Evolutionary conservation across 208 protist species (phyloP).

Genomic region (Borovskyia barvae): DNA sequence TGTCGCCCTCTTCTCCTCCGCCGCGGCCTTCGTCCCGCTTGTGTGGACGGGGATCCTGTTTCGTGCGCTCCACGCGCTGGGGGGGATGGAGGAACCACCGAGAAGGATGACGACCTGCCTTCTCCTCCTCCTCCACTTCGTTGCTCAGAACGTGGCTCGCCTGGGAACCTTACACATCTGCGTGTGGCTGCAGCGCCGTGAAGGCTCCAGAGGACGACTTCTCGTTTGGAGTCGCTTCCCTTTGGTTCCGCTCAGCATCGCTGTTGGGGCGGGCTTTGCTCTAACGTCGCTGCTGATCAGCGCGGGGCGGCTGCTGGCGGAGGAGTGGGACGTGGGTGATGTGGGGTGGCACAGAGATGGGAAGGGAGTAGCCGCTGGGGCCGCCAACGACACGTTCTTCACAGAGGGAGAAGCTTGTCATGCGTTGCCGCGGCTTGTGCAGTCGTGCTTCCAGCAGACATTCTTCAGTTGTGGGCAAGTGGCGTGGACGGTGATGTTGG

Average conservation of each 20-base stretch:
- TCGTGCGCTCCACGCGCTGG: constrained; percentile 1
- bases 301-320: constrained; percentile 38
- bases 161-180: constrained; percentile 19
- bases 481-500: constrained; percentile 63
- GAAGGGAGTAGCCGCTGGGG: background rate
- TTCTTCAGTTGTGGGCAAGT: constrained; percentile 50
- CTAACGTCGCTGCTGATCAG: constrained; percentile 32
- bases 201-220: constrained; percentile 25
- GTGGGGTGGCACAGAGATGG: background rate
- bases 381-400: background rate
- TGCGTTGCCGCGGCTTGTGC: constrained; percentile 49
- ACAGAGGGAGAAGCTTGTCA: constrained; percentile 26
- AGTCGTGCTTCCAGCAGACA: constrained; percentile 42
- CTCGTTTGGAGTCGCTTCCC: constrained; percentile 41
- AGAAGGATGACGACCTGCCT: too few relatives aligned
- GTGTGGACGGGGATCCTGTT: constrained; percentile 7
- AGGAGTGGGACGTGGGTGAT: constrained; percentile 14
- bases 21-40: constrained; percentile 9
- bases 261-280: constrained; percentile 56
- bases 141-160: constrained; percentile 20
- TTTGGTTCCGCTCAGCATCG: constrained; percentile 36
- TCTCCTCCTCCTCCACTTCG: constrained; percentile 32
- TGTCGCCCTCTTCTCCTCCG: constrained; percentile 7
- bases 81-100: too few relatives aligned
- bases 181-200: constrained; percentile 28